Base-by-base conservation (phyloP, 306 rosid species). In the Rosa lucieae region DNA sequence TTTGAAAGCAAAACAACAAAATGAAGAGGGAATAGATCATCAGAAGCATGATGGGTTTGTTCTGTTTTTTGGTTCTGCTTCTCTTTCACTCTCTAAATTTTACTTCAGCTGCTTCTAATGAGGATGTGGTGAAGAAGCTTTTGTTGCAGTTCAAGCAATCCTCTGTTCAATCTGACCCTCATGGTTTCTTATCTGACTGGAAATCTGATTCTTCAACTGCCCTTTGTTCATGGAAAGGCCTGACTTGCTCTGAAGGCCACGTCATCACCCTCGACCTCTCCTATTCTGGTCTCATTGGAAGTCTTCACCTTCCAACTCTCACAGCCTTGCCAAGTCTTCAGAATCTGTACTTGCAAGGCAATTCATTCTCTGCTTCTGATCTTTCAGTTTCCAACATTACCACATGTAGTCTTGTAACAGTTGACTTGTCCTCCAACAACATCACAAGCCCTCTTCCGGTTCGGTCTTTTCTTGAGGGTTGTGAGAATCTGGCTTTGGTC, bases 371-470 rank as follows among this genome's bases (percentile, higher is more conserved):
- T 1, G 53, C 78, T 6, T 84, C 76, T 14, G 85, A 88, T 71
- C 75, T 83, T 51, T 37, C 82, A 13, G 70, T 68, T 18, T 58
- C 66, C 53, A 68, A 39, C 70, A 4, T 44, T 26, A 79, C 79
- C 58, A 71, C 88, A 3, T 89, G 91, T 49, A 10, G 70, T 7
- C 87, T 92, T 29, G 76, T 74, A 46, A 79, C 81, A 3, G 81
- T 92, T 15, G 92, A 92, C 88, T 71, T 92, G 75, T 91, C 97
- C 11, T 70, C 79, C 40, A 91, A 87, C 91, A 87, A 88, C 81
- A 44, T 89, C 71, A 82, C 94, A 0, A 89, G 78, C 20, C 52
- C 86, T 10, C 83, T 88, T 56, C 21, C 78, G 0, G 39, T 32
- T 21, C 40, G 18, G 26, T 75, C 78, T 67, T 77, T 76, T 55